Percentiles rank a stretch among this genome's conserved stretches.
phyloP scores from a whole-genome alignment of 768 basidiomycete species.

The Phaffia tasmanica region DNA sequence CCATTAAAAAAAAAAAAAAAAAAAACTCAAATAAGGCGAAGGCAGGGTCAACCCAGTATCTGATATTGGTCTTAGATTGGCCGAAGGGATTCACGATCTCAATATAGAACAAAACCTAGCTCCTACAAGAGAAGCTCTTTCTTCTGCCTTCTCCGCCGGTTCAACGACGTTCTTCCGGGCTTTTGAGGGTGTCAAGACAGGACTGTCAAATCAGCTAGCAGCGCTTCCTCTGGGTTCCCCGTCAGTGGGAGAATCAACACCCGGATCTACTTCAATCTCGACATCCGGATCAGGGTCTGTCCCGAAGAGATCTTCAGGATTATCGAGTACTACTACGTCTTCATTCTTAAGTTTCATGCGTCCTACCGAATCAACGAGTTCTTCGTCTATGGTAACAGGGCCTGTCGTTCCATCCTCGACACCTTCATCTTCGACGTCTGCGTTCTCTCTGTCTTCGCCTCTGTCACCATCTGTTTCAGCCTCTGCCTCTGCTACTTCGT shows the following conservation, averaged over 20 bases:
- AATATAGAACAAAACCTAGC: constrained; percentile 87
- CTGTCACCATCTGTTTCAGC: not conserved
- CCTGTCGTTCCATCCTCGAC: too few relatives aligned
- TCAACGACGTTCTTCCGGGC: constrained; percentile 78
- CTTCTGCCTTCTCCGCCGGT: constrained; percentile 59
- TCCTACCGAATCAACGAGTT: too few relatives aligned
- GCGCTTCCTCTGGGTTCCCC: not conserved
- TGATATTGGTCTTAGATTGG: constrained; percentile 80
- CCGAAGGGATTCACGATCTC: constrained; percentile 88
- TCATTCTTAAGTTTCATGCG: not conserved
- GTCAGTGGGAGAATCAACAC: not conserved
- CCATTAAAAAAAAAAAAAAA: too few relatives aligned
- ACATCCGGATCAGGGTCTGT: not conserved
- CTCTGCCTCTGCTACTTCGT: not conserved
- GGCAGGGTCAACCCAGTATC: constrained; percentile 79
- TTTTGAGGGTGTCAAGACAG: constrained; percentile 68
- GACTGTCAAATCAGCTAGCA: constrained; percentile 35
- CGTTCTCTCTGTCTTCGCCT: not conserved
- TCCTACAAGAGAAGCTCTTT: constrained; percentile 79
- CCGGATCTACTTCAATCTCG: not conserved
- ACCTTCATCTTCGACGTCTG: not conserved
- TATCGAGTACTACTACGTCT: not conserved
- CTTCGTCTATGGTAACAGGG: too few relatives aligned
- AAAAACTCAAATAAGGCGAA: too few relatives aligned
- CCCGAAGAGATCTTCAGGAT: not conserved